Evolutionary conservation across 2,329 filamentous ascomycete species (phyloP).

Genomic region (Dryadomyces quercivorus): DNA sequence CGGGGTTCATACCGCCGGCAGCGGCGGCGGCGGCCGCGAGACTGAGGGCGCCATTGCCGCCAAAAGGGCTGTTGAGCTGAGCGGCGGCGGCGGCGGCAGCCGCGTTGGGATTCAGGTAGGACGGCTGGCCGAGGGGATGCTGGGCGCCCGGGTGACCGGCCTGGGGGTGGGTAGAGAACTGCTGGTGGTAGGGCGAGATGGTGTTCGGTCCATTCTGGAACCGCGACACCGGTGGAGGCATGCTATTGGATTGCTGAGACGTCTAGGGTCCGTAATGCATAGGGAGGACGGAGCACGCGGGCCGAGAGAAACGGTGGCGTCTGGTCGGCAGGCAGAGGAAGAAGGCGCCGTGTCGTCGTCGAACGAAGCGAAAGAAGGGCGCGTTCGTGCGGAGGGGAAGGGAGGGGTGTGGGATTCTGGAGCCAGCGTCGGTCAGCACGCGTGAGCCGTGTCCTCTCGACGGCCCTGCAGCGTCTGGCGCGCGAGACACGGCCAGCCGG

Average conservation of each 20-base stretch:
- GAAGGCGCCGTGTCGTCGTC: too few relatives aligned
- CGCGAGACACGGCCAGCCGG: neutral
- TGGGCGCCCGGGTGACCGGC: conserved; percentile 30
- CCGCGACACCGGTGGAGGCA: conserved; percentile 31
- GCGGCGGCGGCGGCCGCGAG: conserved; percentile 22
- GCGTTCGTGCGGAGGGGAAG: too few relatives aligned
- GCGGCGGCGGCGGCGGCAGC: conserved; percentile 15
- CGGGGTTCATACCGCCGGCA: conserved; percentile 37
- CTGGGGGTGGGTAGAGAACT: conserved; percentile 43
- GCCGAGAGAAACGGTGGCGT: neutral
- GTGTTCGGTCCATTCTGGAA: conserved; percentile 33
- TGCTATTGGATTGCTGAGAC: conserved; percentile 8
- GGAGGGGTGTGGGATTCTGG: too few relatives aligned
- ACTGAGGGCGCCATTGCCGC: conserved; percentile 40
- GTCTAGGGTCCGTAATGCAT: neutral
- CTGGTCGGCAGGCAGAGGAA: too few relatives aligned
- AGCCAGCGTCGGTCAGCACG: too few relatives aligned
- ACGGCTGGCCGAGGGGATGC: conserved; percentile 51
- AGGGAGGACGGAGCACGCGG: neutral
- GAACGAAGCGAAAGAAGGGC: too few relatives aligned
- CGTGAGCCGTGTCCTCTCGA: too few relatives aligned
- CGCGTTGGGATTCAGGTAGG: conserved; percentile 56
- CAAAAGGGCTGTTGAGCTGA: conserved; percentile 57
- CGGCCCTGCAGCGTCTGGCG: too few relatives aligned
- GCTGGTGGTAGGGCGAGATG: conserved; percentile 34